Percentiles rank a stretch among this genome's conserved stretches.
Evolutionary conservation across 2,329 filamentous ascomycete genomes (phyloP).

Genomic region (Stagonosporopsis rhizophila): DNA sequence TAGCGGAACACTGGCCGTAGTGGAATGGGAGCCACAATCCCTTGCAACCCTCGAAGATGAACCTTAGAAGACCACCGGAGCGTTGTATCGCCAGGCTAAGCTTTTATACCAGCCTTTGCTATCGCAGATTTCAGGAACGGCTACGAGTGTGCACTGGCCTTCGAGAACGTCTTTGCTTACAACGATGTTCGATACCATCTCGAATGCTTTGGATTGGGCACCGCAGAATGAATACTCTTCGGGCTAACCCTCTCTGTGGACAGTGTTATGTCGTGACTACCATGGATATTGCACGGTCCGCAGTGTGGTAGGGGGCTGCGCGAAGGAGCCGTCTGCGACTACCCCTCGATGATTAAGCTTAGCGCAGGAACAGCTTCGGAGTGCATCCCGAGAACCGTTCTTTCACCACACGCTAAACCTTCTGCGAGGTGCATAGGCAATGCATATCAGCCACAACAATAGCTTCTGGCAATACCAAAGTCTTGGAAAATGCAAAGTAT

Average conservation of each 20-base stretch:
- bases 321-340: neutral
- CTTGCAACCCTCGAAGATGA: neutral
- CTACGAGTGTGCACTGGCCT: neutral
- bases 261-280: neutral
- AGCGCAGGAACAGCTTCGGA: neutral
- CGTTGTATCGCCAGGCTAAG: neutral
- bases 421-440: neutral
- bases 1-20: neutral
- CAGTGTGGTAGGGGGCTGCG: neutral
- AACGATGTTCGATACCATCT: neutral
- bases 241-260: neutral
- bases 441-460: neutral
- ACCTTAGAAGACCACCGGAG: neutral
- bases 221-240: neutral
- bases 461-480: neutral
- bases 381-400: neutral
- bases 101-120: neutral
- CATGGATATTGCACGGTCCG: neutral
- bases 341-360: neutral
- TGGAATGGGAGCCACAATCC: neutral
- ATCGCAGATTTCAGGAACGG: neutral
- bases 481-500: neutral
- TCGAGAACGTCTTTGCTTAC: neutral
- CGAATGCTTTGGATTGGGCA: neutral
- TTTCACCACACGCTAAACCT: neutral